These are phyloP conservation scores for Macrolepiota dolichaula DNA, from an alignment of 768 basidiomycete species.

Conservation along the genomic window DNA sequence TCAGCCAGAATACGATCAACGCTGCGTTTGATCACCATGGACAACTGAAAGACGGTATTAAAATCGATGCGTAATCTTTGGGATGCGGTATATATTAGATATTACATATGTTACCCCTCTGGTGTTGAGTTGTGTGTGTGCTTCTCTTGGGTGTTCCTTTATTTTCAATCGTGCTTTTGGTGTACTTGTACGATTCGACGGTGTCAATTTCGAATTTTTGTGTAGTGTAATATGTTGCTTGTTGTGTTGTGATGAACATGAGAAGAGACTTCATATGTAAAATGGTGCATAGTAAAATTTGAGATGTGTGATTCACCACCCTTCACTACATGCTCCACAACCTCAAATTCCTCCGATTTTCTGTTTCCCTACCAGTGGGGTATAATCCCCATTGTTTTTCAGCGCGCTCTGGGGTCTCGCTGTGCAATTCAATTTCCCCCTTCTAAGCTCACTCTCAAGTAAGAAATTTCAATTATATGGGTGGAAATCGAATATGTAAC, in stretches of 20 bases:
- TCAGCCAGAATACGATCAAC: constrained; percentile 47
- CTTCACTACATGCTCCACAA: background rate
- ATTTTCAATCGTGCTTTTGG: background rate
- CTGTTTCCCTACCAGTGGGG: too few relatives aligned
- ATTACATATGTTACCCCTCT: background rate
- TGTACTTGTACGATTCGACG: background rate
- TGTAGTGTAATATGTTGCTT: background rate
- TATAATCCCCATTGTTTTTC: too few relatives aligned
- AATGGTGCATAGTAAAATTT: background rate
- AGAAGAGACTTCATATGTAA: background rate
- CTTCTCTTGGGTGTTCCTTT: background rate
- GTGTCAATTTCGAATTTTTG: background rate
- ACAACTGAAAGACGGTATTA: constrained; percentile 27
- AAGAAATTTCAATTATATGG: too few relatives aligned
- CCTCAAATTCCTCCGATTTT: background rate
- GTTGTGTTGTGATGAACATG: background rate
- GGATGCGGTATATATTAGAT: background rate
- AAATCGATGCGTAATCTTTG: constrained; percentile 26
- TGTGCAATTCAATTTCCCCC: too few relatives aligned
- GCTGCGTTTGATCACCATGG: constrained; percentile 36
- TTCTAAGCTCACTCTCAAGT: too few relatives aligned
- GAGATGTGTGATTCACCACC: background rate
- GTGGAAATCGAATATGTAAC: too few relatives aligned
- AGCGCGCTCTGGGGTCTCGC: too few relatives aligned
- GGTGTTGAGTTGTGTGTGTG: background rate